Evolutionary conservation across 225 moss, liverwort and hornwort genomes (phyloP).

Genomic region (Polytrichum formosum): DNA sequence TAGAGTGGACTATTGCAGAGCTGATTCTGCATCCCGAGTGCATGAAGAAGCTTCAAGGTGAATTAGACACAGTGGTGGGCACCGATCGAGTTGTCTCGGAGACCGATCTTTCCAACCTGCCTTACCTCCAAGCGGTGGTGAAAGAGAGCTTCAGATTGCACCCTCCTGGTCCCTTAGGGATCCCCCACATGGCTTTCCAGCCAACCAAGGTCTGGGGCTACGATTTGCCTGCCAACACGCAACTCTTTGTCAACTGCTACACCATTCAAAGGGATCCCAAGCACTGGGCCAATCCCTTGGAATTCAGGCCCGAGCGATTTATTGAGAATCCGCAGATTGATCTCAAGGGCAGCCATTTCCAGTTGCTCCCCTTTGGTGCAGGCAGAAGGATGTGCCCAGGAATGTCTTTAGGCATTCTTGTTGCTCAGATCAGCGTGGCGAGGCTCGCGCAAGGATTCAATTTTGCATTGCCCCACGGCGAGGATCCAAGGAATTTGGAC

Average conservation of each 20-base stretch:
- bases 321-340: not conserved
- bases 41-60: not conserved
- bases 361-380: constrained; percentile 20
- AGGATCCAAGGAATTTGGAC: constrained; percentile 7
- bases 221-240: not conserved
- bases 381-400: constrained; percentile 25
- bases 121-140: constrained; percentile 1
- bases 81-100: not conserved
- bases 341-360: constrained; percentile 3
- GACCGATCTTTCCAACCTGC: not conserved
- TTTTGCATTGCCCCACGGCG: constrained; percentile 4
- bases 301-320: constrained; percentile 25
- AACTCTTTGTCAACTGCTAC: not conserved
- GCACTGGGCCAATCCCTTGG: constrained; percentile 9
- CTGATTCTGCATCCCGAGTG: constrained; percentile 1
- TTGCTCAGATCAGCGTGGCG: not conserved
- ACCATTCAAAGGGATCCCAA: constrained; percentile 17
- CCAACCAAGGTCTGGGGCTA: not conserved
- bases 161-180: not conserved
- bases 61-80: constrained; percentile 1
- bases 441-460: constrained; percentile 22
- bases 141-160: not conserved
- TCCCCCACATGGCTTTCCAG: not conserved
- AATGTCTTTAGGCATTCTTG: constrained; percentile 2
- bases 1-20: not conserved